A percentile compares a stretch with the other conserved stretches of the same genome.
These are phyloP conservation scores for Chiua virens DNA, from an alignment of 768 basidiomycete genomes.

Conservation along the genomic window DNA sequence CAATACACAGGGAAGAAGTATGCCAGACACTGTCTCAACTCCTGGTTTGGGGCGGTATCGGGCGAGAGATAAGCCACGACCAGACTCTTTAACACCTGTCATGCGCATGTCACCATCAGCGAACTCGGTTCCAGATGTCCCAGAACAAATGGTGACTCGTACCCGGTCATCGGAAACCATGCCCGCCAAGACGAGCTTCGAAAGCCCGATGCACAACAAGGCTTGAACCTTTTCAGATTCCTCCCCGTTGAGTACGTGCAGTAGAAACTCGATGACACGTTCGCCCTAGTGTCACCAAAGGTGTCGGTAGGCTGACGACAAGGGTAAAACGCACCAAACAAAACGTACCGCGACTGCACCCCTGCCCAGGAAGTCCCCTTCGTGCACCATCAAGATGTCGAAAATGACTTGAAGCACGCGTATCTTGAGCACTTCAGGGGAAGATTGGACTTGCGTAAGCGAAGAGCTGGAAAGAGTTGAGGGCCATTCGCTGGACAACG, in stretches of 20 bases:
- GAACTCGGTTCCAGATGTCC: neutral
- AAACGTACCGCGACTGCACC: conserved; percentile 34
- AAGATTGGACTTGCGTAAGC: conserved; percentile 65
- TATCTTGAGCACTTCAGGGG: conserved; percentile 64
- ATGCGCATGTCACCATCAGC: neutral
- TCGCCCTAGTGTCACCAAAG: conserved; percentile 36
- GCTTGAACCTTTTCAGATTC: conserved; percentile 69
- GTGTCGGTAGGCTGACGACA: too few species aligned
- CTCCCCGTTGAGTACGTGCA: conserved; percentile 51
- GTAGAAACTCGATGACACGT: conserved; percentile 66
- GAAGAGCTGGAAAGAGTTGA: conserved; percentile 76
- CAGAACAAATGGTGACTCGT: conserved; percentile 17
- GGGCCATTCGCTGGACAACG: conserved; percentile 27
- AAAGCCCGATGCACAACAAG: conserved; percentile 70
- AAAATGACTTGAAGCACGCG: conserved; percentile 79
- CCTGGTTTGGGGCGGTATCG: conserved; percentile 76
- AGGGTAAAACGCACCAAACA: neutral
- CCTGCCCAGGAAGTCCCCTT: conserved; percentile 58
- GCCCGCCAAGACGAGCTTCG: conserved; percentile 83
- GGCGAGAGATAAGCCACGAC: conserved; percentile 74
- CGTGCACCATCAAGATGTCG: conserved; percentile 85
- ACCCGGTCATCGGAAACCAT: conserved; percentile 74
- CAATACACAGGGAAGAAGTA: conserved; percentile 88
- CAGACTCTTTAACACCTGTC: conserved; percentile 48
- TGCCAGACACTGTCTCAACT: conserved; percentile 80